Base-by-base conservation (phyloP, 1,284 basidiomycete genomes). In the Ustilago hordei region DNA sequence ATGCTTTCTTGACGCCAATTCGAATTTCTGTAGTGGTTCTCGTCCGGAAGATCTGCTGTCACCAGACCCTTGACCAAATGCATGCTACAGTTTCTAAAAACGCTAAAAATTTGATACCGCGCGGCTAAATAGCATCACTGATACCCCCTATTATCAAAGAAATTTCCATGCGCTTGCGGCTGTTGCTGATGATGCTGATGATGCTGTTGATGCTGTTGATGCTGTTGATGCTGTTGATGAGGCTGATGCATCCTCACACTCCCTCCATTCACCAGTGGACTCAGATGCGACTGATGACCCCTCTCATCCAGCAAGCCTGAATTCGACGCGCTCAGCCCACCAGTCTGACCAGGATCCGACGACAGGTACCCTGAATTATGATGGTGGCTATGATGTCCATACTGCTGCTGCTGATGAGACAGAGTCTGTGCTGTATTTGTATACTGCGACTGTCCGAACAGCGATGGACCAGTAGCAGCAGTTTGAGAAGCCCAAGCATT, bases 251-350 rank as follows among this genome's bases (percentile, higher is more conserved):
- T 70, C 4, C 75, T 57, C 15, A 77, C 66, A n/a, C 58, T 65
- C 5, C 69, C 69, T 3, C 73, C 68, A 28, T 77, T 72, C 11
- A 77, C 63, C 43, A 76, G 53, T 15, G 74, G 74, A 23, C 69
- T 72, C 35, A 77, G 50, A 52, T 77, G 75, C 54, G 75, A 77
- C 32, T 69, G 69, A 41, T 77, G 75, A 4, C 69, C 34, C 23
- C 63, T 59, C 23, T 72, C 69, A 36, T 72, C 75, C 57, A 77
- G 23, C 60, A 77, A 31, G 0, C 66, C 66, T 15, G 75, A 72
- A 7, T 47, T 52, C 6, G 65, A 69, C 3, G 69, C 60, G 31
- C 66, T 58, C 23, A 77, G 38, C 11, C 73, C 68, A 0, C 73
- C 68, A 1, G 60, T 60, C 53, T 75, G 67, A 17, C 60, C 56